Evolutionary conservation across 768 basidiomycete species (phyloP), one percentile per base, ranked within the genome.

Genomic region (Amanita jacksonii): DNA sequence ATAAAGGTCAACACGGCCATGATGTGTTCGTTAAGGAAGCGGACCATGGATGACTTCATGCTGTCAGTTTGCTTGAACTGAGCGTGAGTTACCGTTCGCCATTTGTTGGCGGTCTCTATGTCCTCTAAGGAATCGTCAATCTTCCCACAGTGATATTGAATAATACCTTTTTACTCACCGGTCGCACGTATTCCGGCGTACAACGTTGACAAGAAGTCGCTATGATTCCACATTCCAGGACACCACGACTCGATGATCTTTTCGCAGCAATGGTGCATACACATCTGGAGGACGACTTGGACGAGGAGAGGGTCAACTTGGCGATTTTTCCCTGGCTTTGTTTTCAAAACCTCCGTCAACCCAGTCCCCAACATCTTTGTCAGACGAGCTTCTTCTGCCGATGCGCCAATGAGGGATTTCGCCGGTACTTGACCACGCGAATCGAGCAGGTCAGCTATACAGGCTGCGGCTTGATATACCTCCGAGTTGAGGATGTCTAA

Each of bases 221-320:
- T 60, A 32, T 67, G 66, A 15, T 67, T 66, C 67, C 65, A 68
- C 43, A 68, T 63, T 41, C 59, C 57, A 9, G 65, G 65, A 45
- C 64, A 68, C 68, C 67, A 69, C 24, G 68, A 62, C 49, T 57
- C 57, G 53, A 65, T 63, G 53, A 69, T 64, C 49, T 58, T 64
- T 47, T 53, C 55, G 44, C 62, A 65, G 45, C 62, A 68, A 38
- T 57, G 58, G 48, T 58, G 58, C 52, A 70, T 56, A 51, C 64
- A 65, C 16, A 62, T 64, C 55, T 69, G 68, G 51, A 69, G 52
- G 10, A 64, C 66, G 10, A 63, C 57, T 46, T 66, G 68, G 6
- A 67, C 53, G 37, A 62, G 55, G 45, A 64, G 56, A 13, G 63
- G 59, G 27, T 64, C 61, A 50, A 51, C 55, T 5, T 61, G 57